phyloP scores from a whole-genome alignment of 768 basidiomycete genomes.

The Termitomyces sp. region DNA sequence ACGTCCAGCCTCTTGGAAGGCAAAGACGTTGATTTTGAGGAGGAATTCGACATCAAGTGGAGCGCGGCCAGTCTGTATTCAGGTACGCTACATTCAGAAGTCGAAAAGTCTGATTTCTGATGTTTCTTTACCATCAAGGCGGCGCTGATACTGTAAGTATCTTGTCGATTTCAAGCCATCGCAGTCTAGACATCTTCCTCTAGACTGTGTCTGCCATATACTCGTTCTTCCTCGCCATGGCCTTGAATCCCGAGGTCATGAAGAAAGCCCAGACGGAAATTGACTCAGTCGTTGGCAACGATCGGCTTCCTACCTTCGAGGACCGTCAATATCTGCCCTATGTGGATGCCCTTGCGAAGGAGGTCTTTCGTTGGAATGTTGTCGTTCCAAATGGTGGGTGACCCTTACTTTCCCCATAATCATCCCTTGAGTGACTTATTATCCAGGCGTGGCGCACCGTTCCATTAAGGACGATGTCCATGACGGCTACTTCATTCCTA shows the following conservation, averaged over 20 bases:
- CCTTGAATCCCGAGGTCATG: constrained; percentile 50
- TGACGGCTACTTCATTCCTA: constrained; percentile 58
- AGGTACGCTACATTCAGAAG: constrained; percentile 24
- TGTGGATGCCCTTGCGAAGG: constrained; percentile 55
- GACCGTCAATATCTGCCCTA: constrained; percentile 60
- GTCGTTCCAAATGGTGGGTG: constrained; percentile 37
- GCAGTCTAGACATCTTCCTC: constrained; percentile 5
- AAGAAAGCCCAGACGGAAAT: constrained; percentile 63
- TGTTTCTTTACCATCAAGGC: constrained; percentile 27
- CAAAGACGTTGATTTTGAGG: constrained; percentile 44
- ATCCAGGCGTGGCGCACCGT: constrained; percentile 45
- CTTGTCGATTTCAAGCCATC: not conserved
- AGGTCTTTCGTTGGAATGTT: constrained; percentile 51
- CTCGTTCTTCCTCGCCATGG: constrained; percentile 60
- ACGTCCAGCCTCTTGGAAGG: constrained; percentile 54
- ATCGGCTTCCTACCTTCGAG: constrained; percentile 55
- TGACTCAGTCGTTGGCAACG: constrained; percentile 53
- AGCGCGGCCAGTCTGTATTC: constrained; percentile 55
- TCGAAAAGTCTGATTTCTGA: not conserved
- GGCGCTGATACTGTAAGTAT: constrained; percentile 53
- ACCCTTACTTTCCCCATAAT: not conserved
- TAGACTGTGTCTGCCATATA: constrained; percentile 63
- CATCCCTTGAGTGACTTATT: not conserved
- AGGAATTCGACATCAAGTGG: constrained; percentile 66
- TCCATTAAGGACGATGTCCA: constrained; percentile 57